Evolutionary conservation across 306 rosid genomes (phyloP).

Genomic region (Fragaria vesca): DNA sequence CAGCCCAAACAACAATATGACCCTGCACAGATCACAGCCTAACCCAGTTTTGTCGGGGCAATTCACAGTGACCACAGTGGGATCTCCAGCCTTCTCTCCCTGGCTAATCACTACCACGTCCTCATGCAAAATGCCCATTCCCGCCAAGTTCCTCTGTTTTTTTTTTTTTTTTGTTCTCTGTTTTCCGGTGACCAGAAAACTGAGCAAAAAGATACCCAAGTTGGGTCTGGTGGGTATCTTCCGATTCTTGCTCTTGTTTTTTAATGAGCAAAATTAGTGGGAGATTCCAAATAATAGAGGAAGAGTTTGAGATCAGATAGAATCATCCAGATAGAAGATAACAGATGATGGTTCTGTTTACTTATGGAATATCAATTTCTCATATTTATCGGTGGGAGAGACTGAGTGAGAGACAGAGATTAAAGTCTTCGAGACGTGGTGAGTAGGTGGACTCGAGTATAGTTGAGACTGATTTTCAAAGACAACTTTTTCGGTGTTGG

Average conservation of each 20-base stretch:
- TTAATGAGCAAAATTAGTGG: conserved; percentile 7
- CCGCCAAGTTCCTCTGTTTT: not conserved
- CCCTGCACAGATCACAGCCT: conserved; percentile 56
- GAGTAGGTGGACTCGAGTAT: not conserved
- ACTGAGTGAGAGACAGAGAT: not conserved
- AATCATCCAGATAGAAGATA: not conserved
- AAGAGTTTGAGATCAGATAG: not conserved
- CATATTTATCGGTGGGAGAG: not conserved
- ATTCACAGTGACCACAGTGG: conserved; percentile 52
- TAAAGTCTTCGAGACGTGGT: not conserved
- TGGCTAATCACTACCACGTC: conserved; percentile 43
- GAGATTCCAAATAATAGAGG: conserved; percentile 16
- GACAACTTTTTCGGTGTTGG: not conserved
- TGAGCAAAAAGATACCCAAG: not conserved
- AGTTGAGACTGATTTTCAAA: not conserved
- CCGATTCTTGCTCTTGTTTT: not conserved
- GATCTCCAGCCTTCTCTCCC: conserved; percentile 42
- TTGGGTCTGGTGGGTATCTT: not conserved
- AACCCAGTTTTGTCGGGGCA: conserved; percentile 61
- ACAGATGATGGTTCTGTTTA: not conserved
- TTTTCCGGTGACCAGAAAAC: not conserved
- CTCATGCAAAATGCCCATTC: conserved; percentile 46
- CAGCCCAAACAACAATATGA: conserved; percentile 51
- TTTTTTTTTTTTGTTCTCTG: conserved; percentile 1
- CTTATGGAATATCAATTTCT: conserved; percentile 11